Conservation (phyloP, 192 early-diverging fungal species). For the Podochytrium sp. region DNA sequence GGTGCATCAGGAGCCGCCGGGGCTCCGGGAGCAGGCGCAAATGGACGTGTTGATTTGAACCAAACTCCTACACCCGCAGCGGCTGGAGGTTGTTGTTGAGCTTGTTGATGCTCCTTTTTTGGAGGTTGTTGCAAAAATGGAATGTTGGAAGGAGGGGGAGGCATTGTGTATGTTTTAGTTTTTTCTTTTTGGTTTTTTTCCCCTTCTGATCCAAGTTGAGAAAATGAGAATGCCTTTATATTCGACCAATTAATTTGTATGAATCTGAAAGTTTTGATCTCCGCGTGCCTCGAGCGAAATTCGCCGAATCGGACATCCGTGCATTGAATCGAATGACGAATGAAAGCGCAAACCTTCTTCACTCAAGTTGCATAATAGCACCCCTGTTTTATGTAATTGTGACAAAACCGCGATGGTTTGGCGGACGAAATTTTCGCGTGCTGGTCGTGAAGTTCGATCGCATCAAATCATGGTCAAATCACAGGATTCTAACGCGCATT, state of each 20-base stretch:
- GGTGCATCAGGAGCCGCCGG: conserved; percentile 18
- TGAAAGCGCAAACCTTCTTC: too few species aligned
- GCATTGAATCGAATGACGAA: too few species aligned
- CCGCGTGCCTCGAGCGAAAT: too few species aligned
- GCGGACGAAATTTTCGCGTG: too few species aligned
- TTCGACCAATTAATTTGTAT: neutral
- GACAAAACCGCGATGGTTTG: too few species aligned
- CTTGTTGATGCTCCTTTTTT: neutral
- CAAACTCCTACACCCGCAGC: conserved; percentile 19
- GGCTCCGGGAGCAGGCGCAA: conserved; percentile 5
- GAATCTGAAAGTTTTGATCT: neutral
- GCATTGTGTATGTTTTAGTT: neutral
- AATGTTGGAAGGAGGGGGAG: neutral
- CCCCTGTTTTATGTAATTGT: too few species aligned
- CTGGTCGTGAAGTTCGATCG: too few species aligned
- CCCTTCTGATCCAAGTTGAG: neutral
- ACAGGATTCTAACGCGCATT: too few species aligned
- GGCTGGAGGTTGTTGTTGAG: conserved; percentile 20
- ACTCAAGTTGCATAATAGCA: too few species aligned
- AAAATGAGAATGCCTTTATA: neutral
- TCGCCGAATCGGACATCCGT: too few species aligned
- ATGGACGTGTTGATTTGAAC: conserved; percentile 52
- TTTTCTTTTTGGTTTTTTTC: neutral
- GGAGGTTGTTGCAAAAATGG: neutral
- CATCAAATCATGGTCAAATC: too few species aligned